A percentile compares a stretch with the other conserved stretches of the same genome.
phyloP scores from a whole-genome alignment of 2,329 filamentous ascomycete genomes.

The Neofusicoccum laricinum region DNA sequence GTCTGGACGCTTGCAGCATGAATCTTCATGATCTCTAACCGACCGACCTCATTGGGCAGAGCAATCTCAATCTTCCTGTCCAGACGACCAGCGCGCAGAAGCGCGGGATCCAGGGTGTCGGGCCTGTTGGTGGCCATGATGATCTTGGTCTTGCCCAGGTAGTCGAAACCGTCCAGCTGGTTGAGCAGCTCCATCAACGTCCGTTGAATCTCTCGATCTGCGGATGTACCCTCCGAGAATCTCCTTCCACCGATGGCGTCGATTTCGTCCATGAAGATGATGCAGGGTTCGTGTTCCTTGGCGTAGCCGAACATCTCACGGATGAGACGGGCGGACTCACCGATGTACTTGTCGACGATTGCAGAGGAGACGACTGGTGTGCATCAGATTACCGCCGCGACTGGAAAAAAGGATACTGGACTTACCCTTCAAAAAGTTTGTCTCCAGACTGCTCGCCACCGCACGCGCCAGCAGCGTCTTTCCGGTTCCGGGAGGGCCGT shows the following conservation, averaged over 20 bases:
- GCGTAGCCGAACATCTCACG: slow-evolving; percentile 99
- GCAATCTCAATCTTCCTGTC: slow-evolving; percentile 98
- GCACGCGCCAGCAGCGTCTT: slow-evolving; percentile 94
- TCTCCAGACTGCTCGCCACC: slow-evolving; percentile 93
- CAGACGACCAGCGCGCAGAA: slow-evolving; percentile 87
- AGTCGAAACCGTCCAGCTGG: slow-evolving; percentile 98
- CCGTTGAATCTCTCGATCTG: slow-evolving; percentile 96
- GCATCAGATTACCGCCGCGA: slow-evolving; percentile 20
- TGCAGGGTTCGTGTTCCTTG: slow-evolving; percentile 98
- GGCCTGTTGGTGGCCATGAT: slow-evolving; percentile 99
- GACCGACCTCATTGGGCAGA: slow-evolving; percentile 92
- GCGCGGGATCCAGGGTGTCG: slow-evolving; percentile 89
- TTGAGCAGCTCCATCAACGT: slow-evolving; percentile 98
- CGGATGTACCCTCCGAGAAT: slow-evolving; percentile 96
- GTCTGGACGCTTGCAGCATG: slow-evolving; percentile 81
- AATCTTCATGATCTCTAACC: slow-evolving; percentile 97
- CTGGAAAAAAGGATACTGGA: slow-evolving; percentile 17
- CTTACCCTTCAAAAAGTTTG: slow-evolving; percentile 93
- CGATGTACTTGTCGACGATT: slow-evolving; percentile 99
- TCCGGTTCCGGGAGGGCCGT: slow-evolving; percentile 93
- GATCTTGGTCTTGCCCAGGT: slow-evolving; percentile 98
- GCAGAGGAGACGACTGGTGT: slow-evolving; percentile 92
- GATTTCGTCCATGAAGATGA: slow-evolving; percentile 99
- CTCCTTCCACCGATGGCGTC: slow-evolving; percentile 95
- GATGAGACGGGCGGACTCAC: slow-evolving; percentile 94